phyloP scores from a whole-genome alignment of 2,329 filamentous ascomycete genomes.

The Endothia cerciana region DNA sequence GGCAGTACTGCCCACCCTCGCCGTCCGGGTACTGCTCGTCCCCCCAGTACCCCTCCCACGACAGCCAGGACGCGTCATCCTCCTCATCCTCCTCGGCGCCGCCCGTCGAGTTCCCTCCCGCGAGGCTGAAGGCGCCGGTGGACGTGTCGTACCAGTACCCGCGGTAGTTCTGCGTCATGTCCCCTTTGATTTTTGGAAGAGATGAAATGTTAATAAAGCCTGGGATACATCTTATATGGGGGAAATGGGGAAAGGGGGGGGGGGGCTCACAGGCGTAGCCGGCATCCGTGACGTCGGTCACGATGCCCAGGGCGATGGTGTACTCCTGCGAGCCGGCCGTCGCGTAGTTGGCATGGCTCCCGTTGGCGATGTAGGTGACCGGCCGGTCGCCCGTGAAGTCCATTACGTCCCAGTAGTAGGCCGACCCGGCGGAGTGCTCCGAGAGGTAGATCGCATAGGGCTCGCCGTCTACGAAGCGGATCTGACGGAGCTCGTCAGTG shows the following conservation, averaged over 20 bases:
- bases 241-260: not conserved
- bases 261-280: constrained; percentile 23
- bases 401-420: constrained; percentile 33
- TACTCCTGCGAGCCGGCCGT: constrained; percentile 32
- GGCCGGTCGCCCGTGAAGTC: constrained; percentile 28
- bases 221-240: too few relatives aligned
- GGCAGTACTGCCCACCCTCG: constrained; percentile 32
- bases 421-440: constrained; percentile 33
- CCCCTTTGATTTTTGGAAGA: constrained; percentile 11
- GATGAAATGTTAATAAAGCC: not conserved
- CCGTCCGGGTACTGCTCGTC: constrained; percentile 32
- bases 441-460: constrained; percentile 33
- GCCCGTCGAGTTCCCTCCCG: constrained; percentile 21
- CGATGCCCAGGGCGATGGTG: constrained; percentile 30
- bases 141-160: constrained; percentile 32
- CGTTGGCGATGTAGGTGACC: constrained; percentile 30
- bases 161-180: constrained; percentile 34
- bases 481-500: constrained; percentile 14
- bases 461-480: constrained; percentile 33
- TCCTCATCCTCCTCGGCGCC: constrained; percentile 26
- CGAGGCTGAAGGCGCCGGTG: constrained; percentile 25
- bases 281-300: constrained; percentile 32
- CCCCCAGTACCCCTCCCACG: constrained; percentile 33
- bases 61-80: constrained; percentile 29
- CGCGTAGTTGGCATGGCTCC: constrained; percentile 35